Evolutionary conservation across 257 asterid species (phyloP).

Genomic region (Verbena officinalis): DNA sequence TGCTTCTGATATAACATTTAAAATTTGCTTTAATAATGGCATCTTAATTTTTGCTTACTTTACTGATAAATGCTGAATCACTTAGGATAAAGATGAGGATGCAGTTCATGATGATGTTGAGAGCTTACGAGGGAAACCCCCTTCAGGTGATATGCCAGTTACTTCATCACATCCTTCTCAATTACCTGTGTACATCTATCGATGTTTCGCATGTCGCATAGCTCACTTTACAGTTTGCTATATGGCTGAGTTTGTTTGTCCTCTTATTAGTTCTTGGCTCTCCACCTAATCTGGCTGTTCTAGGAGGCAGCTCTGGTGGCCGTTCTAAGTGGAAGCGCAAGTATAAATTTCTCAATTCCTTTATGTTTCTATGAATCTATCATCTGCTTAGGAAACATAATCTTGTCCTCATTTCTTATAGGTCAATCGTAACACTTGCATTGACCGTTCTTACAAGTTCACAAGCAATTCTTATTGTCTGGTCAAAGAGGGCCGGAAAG

Average conservation of each 20-base stretch:
- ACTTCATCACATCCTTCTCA: background rate
- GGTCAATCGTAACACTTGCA: slow-evolving; percentile 85
- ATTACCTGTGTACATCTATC: background rate
- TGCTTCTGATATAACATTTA: background rate
- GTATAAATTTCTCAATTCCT: slow-evolving; percentile 43
- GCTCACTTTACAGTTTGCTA: slow-evolving; percentile 8
- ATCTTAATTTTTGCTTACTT: slow-evolving; percentile 15
- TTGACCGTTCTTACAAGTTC: slow-evolving; percentile 96
- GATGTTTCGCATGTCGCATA: too few relatives aligned
- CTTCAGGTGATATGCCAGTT: slow-evolving; percentile 41
- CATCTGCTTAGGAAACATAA: slow-evolving; percentile 6
- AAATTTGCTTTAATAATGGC: background rate
- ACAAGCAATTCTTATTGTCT: slow-evolving; percentile 96
- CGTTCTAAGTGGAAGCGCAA: slow-evolving; percentile 86
- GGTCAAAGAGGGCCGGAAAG: slow-evolving; percentile 99
- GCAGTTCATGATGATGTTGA: slow-evolving; percentile 46
- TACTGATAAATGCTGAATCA: slow-evolving; percentile 13
- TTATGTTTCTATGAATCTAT: slow-evolving; percentile 18
- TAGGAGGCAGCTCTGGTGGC: slow-evolving; percentile 52
- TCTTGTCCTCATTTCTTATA: slow-evolving; percentile 28
- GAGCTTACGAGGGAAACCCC: slow-evolving; percentile 57
- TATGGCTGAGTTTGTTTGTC: slow-evolving; percentile 12
- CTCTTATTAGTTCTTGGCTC: slow-evolving; percentile 43
- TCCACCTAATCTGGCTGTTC: slow-evolving; percentile 34
- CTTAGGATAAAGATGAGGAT: slow-evolving; percentile 57